Percentiles rank a stretch among this genome's conserved stretches.
Evolutionary conservation across 495 filamentous ascomycete genomes (phyloP).

Genomic region (Staphylotrichum longicolle): DNA sequence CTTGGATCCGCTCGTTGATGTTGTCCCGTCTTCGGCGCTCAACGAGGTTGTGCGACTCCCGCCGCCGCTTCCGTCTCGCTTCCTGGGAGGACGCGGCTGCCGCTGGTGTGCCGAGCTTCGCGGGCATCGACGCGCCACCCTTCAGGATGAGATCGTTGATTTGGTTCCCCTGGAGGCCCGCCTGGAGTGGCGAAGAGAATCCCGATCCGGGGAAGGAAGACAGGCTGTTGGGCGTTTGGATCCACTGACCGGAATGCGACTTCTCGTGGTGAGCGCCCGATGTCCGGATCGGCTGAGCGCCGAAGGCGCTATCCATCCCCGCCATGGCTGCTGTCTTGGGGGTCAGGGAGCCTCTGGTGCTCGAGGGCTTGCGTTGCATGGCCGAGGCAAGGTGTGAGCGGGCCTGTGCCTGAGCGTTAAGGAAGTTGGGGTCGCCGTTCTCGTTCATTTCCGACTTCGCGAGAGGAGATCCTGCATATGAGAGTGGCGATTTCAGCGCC

Average conservation of each 20-base stretch:
- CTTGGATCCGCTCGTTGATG: slow-evolving; percentile 97
- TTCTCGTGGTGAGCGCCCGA: slow-evolving; percentile 71
- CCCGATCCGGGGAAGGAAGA: slow-evolving; percentile 81
- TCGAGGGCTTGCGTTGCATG: slow-evolving; percentile 69
- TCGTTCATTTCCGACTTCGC: slow-evolving; percentile 57
- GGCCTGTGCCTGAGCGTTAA: slow-evolving; percentile 55
- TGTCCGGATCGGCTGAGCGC: slow-evolving; percentile 71
- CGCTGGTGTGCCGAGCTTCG: slow-evolving; percentile 47
- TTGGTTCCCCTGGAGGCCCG: slow-evolving; percentile 46
- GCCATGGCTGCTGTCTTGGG: slow-evolving; percentile 61
- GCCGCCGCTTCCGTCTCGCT: slow-evolving; percentile 82
- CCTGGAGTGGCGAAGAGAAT: slow-evolving; percentile 64
- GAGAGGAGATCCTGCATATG: slow-evolving; percentile 52
- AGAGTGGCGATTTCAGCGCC: slow-evolving; percentile 50
- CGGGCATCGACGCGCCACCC: slow-evolving; percentile 54
- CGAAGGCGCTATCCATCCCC: slow-evolving; percentile 49
- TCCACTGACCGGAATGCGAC: slow-evolving; percentile 77
- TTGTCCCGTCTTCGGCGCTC: slow-evolving; percentile 94
- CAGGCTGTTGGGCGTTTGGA: slow-evolving; percentile 68
- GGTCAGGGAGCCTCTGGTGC: slow-evolving; percentile 72
- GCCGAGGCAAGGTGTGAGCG: slow-evolving; percentile 48
- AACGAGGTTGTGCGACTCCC: slow-evolving; percentile 94
- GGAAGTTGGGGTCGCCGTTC: slow-evolving; percentile 50
- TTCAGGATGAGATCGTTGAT: slow-evolving; percentile 54
- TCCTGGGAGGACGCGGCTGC: slow-evolving; percentile 71